These are phyloP conservation scores for Scenedesmus sp. DNA, from an alignment of 163 green algal genomes.

Conservation along the genomic window DNA sequence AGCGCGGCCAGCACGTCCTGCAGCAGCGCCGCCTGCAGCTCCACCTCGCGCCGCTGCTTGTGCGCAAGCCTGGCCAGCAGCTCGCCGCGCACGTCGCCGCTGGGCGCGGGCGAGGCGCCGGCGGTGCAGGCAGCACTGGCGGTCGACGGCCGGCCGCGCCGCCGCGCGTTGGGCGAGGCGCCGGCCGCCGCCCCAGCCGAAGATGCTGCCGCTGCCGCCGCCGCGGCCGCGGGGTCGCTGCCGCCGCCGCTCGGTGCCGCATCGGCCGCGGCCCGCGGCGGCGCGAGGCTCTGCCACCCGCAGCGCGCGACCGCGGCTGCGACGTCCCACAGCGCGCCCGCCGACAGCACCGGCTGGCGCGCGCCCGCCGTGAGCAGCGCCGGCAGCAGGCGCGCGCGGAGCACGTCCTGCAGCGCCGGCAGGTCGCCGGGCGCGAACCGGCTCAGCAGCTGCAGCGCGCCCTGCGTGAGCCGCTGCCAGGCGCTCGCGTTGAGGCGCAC, in stretches of 20 bases:
- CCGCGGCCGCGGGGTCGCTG: neutral
- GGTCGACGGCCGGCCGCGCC: too few species aligned
- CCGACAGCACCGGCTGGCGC: neutral
- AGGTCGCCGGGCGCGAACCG: neutral
- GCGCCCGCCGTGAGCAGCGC: conserved; percentile 24
- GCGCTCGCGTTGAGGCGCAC: conserved; percentile 7
- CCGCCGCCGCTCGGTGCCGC: neutral
- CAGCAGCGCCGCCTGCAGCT: conserved; percentile 16
- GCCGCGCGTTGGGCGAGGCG: too few species aligned
- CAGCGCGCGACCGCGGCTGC: conserved; percentile 8
- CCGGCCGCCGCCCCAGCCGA: conserved; percentile 3
- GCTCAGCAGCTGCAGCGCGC: conserved; percentile 15
- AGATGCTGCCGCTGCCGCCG: neutral
- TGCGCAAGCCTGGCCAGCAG: conserved; percentile 6
- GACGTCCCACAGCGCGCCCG: conserved; percentile 27
- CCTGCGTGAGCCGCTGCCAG: conserved; percentile 17
- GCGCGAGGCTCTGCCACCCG: conserved; percentile 24
- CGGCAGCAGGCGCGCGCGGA: conserved; percentile 15
- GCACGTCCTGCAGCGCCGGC: neutral
- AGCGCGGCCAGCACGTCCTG: neutral
- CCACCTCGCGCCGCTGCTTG: conserved; percentile 12
- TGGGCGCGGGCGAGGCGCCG: neutral
- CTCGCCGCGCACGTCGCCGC: neutral
- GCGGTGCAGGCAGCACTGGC: neutral
- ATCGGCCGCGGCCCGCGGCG: neutral